Percentiles rank a stretch among this genome's conserved stretches.
phyloP scores from a whole-genome alignment of 2,329 filamentous ascomycete genomes.

The Exophiala sideris region DNA sequence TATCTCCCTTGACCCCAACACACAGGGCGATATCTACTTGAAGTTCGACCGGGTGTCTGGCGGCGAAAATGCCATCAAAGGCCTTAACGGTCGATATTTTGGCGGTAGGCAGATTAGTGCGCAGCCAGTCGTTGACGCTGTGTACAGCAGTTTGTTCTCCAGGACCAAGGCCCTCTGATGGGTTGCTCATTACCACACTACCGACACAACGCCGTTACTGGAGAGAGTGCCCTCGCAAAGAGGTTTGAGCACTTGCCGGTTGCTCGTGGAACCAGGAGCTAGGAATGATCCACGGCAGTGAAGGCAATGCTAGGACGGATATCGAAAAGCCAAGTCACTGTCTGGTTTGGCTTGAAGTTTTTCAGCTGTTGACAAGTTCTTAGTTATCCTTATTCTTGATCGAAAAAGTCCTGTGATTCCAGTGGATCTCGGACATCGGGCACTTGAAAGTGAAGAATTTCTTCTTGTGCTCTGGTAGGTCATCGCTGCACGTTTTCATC shows the following conservation, averaged over 20 bases:
- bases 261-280: no score
- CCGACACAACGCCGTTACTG: not conserved
- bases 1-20: slow-evolving; percentile 90
- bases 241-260: not conserved
- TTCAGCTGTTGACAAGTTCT: no score
- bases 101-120: slow-evolving; percentile 90
- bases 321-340: no score
- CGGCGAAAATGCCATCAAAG: slow-evolving; percentile 95
- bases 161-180: slow-evolving; percentile 54
- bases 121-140: slow-evolving; percentile 92
- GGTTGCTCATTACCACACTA: not conserved
- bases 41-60: slow-evolving; percentile 96
- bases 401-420: not conserved
- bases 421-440: not conserved
- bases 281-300: no score
- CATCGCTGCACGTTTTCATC: not conserved
- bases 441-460: not conserved
- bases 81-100: slow-evolving; percentile 94
- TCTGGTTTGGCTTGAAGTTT: no score
- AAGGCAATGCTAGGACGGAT: no score
- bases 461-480: slow-evolving; percentile 1
- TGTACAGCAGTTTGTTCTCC: slow-evolving; percentile 96
- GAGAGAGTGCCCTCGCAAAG: not conserved
- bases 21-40: slow-evolving; percentile 93
- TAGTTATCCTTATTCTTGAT: no score